phyloP scores from a whole-genome alignment of 2,329 filamentous ascomycete species.

The Pyrenophora graminea region DNA sequence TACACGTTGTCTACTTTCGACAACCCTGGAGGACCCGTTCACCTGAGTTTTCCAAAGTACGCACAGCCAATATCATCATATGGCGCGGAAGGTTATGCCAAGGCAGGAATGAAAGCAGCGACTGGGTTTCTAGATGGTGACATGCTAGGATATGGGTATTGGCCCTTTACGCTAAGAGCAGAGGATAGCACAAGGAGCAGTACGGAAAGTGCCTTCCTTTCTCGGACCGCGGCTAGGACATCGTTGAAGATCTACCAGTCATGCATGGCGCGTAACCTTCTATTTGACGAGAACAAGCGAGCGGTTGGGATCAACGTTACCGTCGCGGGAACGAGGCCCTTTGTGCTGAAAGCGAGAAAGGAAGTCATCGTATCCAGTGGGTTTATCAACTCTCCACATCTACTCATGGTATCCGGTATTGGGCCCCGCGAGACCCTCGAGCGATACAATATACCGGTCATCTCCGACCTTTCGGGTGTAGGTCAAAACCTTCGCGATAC shows the following conservation, averaged over 20 bases:
- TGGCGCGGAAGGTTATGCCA: slow-evolving; percentile 9
- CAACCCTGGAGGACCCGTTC: slow-evolving; percentile 8
- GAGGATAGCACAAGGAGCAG: slow-evolving; percentile 12
- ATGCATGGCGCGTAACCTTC: slow-evolving; percentile 9
- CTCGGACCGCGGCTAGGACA: slow-evolving; percentile 1
- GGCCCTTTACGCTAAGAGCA: slow-evolving; percentile 8
- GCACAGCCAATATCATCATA: slow-evolving; percentile 13
- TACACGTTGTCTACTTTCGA: slow-evolving; percentile 12
- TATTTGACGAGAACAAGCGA: slow-evolving; percentile 7
- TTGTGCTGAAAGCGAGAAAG: slow-evolving; percentile 2
- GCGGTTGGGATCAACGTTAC: slow-evolving; percentile 8
- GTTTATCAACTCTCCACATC: slow-evolving; percentile 4
- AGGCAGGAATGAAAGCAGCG: slow-evolving; percentile 8
- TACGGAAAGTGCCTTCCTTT: slow-evolving; percentile 10
- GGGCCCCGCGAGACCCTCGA: slow-evolving; percentile 8
- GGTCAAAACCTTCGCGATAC: slow-evolving; percentile 10
- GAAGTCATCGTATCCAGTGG: slow-evolving; percentile 11
- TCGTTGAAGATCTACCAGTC: slow-evolving; percentile 14
- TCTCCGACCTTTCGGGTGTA: slow-evolving; percentile 8
- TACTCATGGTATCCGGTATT: slow-evolving; percentile 12
- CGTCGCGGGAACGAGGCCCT: slow-evolving; percentile 7
- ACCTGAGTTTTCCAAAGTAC: slow-evolving; percentile 16
- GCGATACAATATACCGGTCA: slow-evolving; percentile 3
- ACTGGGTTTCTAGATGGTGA: slow-evolving; percentile 10
- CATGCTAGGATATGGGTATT: slow-evolving; percentile 9